Conservation (phyloP, 768 basidiomycete species). For the Boletus speciosus region DNA sequence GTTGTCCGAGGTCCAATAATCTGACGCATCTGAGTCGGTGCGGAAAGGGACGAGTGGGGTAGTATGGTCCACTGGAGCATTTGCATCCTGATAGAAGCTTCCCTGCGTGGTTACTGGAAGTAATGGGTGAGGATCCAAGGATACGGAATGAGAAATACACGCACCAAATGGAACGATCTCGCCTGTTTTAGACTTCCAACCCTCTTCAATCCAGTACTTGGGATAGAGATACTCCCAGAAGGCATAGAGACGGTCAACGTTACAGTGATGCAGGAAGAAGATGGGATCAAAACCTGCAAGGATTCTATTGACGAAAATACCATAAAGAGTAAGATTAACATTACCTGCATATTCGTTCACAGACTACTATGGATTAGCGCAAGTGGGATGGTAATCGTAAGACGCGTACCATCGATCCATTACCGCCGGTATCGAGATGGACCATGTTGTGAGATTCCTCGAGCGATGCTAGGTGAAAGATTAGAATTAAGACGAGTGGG, state of each 20-base stretch:
- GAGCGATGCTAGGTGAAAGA: constrained; percentile 5
- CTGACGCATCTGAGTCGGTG: not conserved
- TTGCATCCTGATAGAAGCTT: not conserved
- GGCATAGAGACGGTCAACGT: constrained; percentile 18
- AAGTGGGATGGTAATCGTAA: not conserved
- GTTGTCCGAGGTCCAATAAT: constrained; percentile 18
- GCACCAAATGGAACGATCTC: constrained; percentile 4
- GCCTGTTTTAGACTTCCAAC: constrained; percentile 11
- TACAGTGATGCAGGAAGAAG: constrained; percentile 19
- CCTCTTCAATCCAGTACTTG: constrained; percentile 11
- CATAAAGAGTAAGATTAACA: not conserved
- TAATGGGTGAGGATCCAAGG: not conserved
- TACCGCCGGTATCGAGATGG: constrained; percentile 15
- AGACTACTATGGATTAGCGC: constrained; percentile 3
- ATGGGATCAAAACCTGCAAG: constrained; percentile 15
- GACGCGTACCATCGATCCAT: constrained; percentile 15
- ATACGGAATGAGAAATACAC: not conserved
- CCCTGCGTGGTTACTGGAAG: constrained; percentile 2
- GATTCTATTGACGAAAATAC: not conserved
- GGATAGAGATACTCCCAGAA: constrained; percentile 24
- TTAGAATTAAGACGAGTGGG: not conserved
- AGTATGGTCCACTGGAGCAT: not conserved
- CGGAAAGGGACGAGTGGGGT: constrained; percentile 14
- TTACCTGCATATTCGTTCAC: constrained; percentile 20
- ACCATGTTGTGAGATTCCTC: constrained; percentile 21